A percentile compares a stretch with the other conserved stretches of the same genome.
phyloP scores from a whole-genome alignment of 1,284 basidiomycete species.

The Heterobasidion irregulare region DNA sequence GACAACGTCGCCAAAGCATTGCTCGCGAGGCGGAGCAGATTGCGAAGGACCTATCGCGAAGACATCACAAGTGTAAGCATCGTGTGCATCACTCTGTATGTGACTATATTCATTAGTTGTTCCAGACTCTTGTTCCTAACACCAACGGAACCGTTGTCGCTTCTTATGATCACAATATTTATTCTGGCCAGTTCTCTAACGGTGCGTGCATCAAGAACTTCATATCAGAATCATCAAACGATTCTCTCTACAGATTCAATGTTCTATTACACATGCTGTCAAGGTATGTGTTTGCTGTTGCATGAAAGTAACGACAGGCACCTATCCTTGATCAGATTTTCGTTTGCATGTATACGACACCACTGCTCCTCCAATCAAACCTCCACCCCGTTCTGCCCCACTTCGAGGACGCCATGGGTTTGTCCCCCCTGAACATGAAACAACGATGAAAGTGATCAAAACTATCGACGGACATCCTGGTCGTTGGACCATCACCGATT shows the following conservation, averaged over 20 bases:
- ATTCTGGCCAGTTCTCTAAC: conserved; percentile 87
- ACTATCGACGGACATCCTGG: conserved; percentile 71
- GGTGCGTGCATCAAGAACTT: conserved; percentile 34
- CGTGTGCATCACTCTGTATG: neutral
- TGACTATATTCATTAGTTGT: neutral
- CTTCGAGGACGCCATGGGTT: conserved; percentile 10
- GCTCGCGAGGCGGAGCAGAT: conserved; percentile 28
- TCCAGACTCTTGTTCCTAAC: conserved; percentile 76
- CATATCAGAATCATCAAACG: conserved; percentile 17
- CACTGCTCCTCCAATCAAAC: conserved; percentile 35
- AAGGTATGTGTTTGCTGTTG: conserved; percentile 38
- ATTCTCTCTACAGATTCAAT: conserved; percentile 49
- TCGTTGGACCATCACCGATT: conserved; percentile 92
- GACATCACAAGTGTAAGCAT: conserved; percentile 41
- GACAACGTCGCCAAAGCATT: conserved; percentile 42
- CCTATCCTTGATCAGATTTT: conserved; percentile 53
- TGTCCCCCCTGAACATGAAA: conserved; percentile 34
- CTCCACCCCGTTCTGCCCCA: conserved; percentile 5
- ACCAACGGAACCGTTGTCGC: conserved; percentile 84
- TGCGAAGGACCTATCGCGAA: conserved; percentile 38
- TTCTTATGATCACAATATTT: conserved; percentile 74
- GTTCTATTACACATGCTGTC: conserved; percentile 77
- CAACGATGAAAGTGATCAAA: conserved; percentile 72
- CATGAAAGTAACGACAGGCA: neutral
- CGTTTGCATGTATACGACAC: conserved; percentile 85